Percentiles rank a stretch among this genome's conserved stretches.
Conservation (phyloP, 163 green algal species). For the Coccomyxa subellipsoidea region DNA sequence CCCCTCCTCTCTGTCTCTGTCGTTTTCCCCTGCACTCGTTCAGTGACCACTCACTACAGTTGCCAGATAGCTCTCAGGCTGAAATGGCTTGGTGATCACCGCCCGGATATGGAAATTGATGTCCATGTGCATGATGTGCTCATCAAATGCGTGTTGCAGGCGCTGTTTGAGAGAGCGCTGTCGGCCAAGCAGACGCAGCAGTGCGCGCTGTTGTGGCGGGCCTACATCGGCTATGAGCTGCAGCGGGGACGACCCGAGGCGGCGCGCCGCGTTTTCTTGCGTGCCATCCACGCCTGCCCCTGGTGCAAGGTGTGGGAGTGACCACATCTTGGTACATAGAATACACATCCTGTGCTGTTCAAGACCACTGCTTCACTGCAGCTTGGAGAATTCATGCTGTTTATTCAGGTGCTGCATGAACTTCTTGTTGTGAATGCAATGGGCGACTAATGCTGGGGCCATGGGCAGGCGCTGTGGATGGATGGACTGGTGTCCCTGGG, state of each 20-base stretch:
- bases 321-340: not conserved
- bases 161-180: conserved; percentile 24
- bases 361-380: too few species aligned
- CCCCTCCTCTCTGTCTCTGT: too few species aligned
- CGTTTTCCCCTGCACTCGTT: not conserved
- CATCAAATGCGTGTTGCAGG: conserved; percentile 16
- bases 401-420: not conserved
- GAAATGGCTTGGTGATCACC: too few species aligned
- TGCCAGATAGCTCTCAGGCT: not conserved
- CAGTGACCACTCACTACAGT: not conserved
- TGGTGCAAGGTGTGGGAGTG: conserved; percentile 18
- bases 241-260: conserved; percentile 3
- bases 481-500: conserved; percentile 17
- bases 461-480: conserved; percentile 29
- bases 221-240: conserved; percentile 27
- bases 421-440: not conserved
- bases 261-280: conserved; percentile 26
- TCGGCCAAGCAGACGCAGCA: not conserved
- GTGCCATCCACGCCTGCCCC: conserved; percentile 35
- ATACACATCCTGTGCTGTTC: too few species aligned
- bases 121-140: too few species aligned
- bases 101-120: too few species aligned
- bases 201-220: conserved; percentile 27
- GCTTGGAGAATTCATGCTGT: too few species aligned
- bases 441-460: not conserved